Base-by-base conservation (phyloP, 164 flowering plant genomes). In the Brasenia schreberi region DNA sequence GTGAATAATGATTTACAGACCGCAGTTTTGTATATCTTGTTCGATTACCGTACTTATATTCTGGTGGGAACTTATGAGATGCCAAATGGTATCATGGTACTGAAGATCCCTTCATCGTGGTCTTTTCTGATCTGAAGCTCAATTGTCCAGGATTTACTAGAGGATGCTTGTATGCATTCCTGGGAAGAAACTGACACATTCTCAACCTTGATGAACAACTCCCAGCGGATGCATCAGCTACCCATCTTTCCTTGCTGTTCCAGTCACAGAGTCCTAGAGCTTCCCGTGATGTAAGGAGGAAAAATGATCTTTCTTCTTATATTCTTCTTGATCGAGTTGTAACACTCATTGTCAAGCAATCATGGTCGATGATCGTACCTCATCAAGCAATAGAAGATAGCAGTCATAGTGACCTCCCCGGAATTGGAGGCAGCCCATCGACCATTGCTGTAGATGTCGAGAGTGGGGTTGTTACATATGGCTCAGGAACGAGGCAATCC, bases 111-210 rank as follows among this genome's bases (percentile, higher is more conserved):
- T 45, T 4, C 53, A 12, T 12, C 12, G 12, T 45, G 7, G 53
- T 7, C 12, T 45, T 45, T 45, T 45, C 53, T 45, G 53, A 45
- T 45, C 1, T 7, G 53, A 45, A 12, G 11, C 23, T 53, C 17
- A 27, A 42, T 63, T 67, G 66, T 84, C 64, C 85, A 94, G 99
- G 85, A 87, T 89, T 74, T 94, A 87, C 75, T 75, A 91, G 80
- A 79, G 96, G 65, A 83, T 94, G 90, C 83, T 91, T 75, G 70
- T 88, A 4, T 89, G 92, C 70, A 68, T 94, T 67, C 99, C 99
- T 17, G 99, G 97, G 69, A 79, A 75, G 73, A 91, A 85, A 79
- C 90, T 91, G n/a, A 72, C 80, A 78, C 76, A 75, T 89, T 19
- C 77, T 91, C 72, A 83, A 85, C 71, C 80, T 76, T 14, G 90